Base-by-base conservation (phyloP, 495 filamentous ascomycete species). In the Letharia columbiana region DNA sequence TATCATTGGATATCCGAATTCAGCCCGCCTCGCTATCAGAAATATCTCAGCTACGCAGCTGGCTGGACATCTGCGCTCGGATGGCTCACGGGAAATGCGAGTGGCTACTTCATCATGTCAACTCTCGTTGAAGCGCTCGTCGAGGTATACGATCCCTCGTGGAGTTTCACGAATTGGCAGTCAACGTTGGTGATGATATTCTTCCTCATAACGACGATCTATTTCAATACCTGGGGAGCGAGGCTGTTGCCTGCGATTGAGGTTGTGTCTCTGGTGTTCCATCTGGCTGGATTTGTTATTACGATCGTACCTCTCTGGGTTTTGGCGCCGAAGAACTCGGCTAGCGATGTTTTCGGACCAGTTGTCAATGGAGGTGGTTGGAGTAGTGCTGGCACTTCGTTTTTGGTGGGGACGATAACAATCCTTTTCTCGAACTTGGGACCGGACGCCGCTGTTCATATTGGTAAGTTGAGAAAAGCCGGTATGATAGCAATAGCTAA, bases 1-100 rank as follows among this genome's bases (percentile, higher is more conserved):
- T 82, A 82, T 62, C 80, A 80, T 69, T 83, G 81, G 81, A 77
- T 79, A 8, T 77, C 73, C 66, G 81, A 75, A 70, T 80, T 73
- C 66, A 77, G 78, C 37, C 77, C 78, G 9, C 73, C 75, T 42
- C 60, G 72, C 61, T 78, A 64, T 47, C 79, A 82, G 69, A 78
- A 78, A 23, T 72, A 75, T 31, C 67, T 81, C 52, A 80, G 77
- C 45, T 84, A 82, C 66, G 65, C 77, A 15, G 77, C 74, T 35
- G 80, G 75, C 17, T 57, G 54, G 54, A 57, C 54, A 7, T 57
- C 54, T 37, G 54, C 54, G 33, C 54, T 57, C 17, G 54, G 54
- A 23, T 57, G 54, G 54, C 54, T 57, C 17, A 57, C 54, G 18
- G 54, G 54, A 1, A 57, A 57, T 57, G 54, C 54, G 54, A 57